Base-by-base conservation (phyloP, 768 basidiomycete species). In the Roridomyces roridus region DNA sequence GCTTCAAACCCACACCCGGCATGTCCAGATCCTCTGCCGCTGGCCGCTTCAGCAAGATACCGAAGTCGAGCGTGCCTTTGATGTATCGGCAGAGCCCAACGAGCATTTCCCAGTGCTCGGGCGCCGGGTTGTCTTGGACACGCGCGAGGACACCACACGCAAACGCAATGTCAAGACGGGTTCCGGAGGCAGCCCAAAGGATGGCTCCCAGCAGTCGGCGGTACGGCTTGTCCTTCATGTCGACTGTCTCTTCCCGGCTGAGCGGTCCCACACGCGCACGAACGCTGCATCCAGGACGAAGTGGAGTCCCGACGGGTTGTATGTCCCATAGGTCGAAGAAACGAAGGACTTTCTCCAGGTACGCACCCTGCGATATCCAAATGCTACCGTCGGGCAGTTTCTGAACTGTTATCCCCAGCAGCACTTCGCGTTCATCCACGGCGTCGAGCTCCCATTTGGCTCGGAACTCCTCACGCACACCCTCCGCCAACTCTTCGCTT, bases 31-130 rank as follows among this genome's bases (percentile, higher is more conserved):
- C 31, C 4, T 34, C 31, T 8, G 31, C 31, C 31, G 31, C 3
- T 11, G 31, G 31, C 7, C 31, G 31, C 15, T 8, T 3, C 31
- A 34, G 3, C 31, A 34, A 34, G 31, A 66, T 37, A 1, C 52
- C 55, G 37, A 44, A 59, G 39, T 72, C 63, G 3, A 46, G 40
- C 0, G 75, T 75, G 5, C 65, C 69, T 17, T 61, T 50, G 24
- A 78, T 62, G 57, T 76, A 78, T 0, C 66, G 55, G 9, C 70
- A 43, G 14, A 73, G 51, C 26, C 67, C 65, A 26, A 67, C 62
- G 1, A 63, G 59, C 21, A 65, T 64, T 10, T 64, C 56, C 68
- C 69, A 73, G 51, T 76, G 76, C 14, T 46, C 42, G 2, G 39
- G 40, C 1, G 59, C 60, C 0, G 70, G 69, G 29, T 68, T 63